Conservation (phyloP, 257 asterid species). For the Solanum appendiculatum region DNA sequence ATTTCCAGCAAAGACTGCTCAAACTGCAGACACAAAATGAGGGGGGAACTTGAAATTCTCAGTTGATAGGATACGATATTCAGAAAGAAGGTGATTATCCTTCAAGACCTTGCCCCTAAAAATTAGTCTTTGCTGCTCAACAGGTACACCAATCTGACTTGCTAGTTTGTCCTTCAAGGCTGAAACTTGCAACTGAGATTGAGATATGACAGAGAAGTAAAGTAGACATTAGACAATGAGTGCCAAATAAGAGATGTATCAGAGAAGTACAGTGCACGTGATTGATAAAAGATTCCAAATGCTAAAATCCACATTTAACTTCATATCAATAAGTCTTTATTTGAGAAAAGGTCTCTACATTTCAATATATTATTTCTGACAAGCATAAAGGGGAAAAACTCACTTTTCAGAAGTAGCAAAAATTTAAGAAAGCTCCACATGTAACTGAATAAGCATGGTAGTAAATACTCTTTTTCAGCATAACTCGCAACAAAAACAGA, state of each 20-base stretch:
- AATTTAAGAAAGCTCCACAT: not conserved
- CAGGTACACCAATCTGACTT: conserved; percentile 60
- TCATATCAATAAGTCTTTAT: not conserved
- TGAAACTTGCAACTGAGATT: conserved; percentile 50
- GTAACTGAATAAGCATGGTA: not conserved
- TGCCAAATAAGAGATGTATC: not conserved
- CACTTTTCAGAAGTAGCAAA: not conserved
- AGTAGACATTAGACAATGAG: not conserved
- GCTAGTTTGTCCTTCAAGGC: conserved; percentile 78
- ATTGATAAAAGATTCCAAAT: not conserved
- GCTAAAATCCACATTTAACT: not conserved
- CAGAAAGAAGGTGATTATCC: conserved; percentile 66
- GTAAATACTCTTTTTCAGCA: not conserved
- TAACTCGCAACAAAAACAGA: not conserved
- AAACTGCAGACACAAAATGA: not conserved
- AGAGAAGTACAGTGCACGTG: not conserved
- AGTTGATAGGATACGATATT: conserved; percentile 52
- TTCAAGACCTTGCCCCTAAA: conserved; percentile 84
- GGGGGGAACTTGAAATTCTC: not conserved
- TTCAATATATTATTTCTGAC: not conserved
- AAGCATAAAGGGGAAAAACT: not conserved
- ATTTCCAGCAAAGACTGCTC: not conserved
- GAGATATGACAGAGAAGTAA: not conserved
- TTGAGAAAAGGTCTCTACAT: not conserved
- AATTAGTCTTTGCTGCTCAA: conserved; percentile 75